Evolutionary conservation across 2,329 filamentous ascomycete species (phyloP).

Genomic region (Chrysosporium keratinophilum): DNA sequence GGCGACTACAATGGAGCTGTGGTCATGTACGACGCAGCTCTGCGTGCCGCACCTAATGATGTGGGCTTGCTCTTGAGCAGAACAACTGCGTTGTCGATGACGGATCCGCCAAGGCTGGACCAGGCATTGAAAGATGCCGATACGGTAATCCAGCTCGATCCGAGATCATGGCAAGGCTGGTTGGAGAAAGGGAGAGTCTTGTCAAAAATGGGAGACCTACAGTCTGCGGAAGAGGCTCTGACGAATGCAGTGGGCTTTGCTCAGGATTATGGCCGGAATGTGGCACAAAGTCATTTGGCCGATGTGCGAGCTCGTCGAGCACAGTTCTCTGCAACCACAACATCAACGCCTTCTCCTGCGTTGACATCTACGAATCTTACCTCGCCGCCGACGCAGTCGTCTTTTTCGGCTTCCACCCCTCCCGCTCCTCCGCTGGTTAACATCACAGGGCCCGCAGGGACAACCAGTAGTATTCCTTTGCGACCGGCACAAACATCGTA

Average conservation of each 20-base stretch:
- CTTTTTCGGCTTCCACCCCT: background rate
- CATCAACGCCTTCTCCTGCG: background rate
- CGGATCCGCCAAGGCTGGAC: constrained; percentile 69
- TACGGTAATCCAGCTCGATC: constrained; percentile 1
- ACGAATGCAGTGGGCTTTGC: constrained; percentile 9
- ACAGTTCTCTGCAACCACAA: constrained; percentile 1
- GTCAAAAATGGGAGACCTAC: constrained; percentile 1
- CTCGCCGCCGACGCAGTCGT: background rate
- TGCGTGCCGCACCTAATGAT: constrained; percentile 4
- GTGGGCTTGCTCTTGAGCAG: constrained; percentile 4
- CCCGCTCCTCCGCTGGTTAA: background rate
- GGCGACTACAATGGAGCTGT: constrained; percentile 8
- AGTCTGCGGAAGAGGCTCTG: constrained; percentile 6
- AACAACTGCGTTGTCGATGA: constrained; percentile 52
- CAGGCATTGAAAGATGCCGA: constrained; percentile 8
- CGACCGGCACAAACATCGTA: background rate
- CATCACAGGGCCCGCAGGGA: background rate
- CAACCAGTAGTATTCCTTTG: background rate
- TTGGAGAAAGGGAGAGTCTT: constrained; percentile 8
- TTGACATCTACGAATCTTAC: background rate
- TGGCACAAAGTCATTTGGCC: constrained; percentile 2
- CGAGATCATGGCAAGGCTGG: constrained; percentile 9
- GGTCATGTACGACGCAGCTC: constrained; percentile 9
- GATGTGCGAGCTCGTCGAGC: constrained; percentile 5
- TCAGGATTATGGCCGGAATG: background rate